phyloP scores from a whole-genome alignment of 192 early-diverging fungal species.

The Coemansia sp. region DNA sequence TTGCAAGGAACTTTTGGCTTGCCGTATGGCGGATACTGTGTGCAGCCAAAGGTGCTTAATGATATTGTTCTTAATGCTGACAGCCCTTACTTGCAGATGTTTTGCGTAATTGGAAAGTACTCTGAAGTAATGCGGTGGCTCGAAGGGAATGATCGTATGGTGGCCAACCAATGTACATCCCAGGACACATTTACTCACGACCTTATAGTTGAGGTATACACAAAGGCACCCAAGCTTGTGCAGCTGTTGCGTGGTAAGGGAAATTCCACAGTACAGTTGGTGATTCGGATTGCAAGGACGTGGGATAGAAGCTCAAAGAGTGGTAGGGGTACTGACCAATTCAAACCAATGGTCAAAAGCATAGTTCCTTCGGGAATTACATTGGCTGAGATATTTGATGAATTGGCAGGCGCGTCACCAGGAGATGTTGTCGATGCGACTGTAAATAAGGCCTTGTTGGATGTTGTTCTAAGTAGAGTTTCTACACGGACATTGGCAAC shows the following conservation, averaged over 20 bases:
- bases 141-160: conserved; percentile 7
- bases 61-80: conserved; percentile 22
- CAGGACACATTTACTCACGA: conserved; percentile 43
- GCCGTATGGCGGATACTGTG: conserved; percentile 48
- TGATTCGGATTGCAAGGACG: conserved; percentile 35
- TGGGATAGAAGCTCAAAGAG: conserved; percentile 19
- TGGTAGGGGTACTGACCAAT: conserved; percentile 4
- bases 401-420: conserved; percentile 10
- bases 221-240: conserved; percentile 11
- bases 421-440: conserved; percentile 18
- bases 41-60: conserved; percentile 9
- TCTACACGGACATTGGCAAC: conserved; percentile 1
- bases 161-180: conserved; percentile 12
- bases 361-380: conserved; percentile 37
- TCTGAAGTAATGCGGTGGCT: conserved; percentile 30
- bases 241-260: conserved; percentile 18
- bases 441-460: conserved; percentile 10
- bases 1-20: conserved; percentile 47
- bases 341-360: conserved; percentile 37
- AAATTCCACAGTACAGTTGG: conserved; percentile 20
- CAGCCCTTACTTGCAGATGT: conserved; percentile 31
- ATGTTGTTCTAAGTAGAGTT: conserved; percentile 15
- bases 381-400: conserved; percentile 15
- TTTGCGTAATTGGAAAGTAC: conserved; percentile 36
- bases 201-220: conserved; percentile 32